These are phyloP conservation scores for Elsinoe ampelina DNA, from an alignment of 2,329 filamentous ascomycete species.

Conservation along the genomic window DNA sequence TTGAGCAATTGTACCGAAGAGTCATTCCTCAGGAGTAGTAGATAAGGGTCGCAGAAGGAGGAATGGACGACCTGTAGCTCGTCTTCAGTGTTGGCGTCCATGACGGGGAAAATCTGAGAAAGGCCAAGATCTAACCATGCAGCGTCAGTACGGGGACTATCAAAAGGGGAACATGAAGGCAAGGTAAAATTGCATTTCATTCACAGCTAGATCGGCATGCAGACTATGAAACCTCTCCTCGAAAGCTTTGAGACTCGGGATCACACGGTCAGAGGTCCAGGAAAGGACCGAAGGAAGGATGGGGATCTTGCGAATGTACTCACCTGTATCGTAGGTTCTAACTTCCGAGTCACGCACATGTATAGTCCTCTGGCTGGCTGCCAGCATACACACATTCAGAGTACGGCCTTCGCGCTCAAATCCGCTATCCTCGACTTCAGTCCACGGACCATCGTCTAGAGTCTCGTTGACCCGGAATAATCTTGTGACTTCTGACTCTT, in stretches of 20 bases:
- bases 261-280: background rate
- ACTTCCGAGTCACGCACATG: conserved; percentile 83
- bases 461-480: conserved; percentile 50
- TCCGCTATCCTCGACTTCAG: conserved; percentile 65
- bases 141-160: background rate
- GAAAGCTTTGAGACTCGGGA: background rate
- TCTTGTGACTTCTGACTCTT: conserved; percentile 65
- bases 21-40: conserved; percentile 77
- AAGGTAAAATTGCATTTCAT: background rate
- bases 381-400: conserved; percentile 74
- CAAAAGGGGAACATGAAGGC: background rate
- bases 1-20: conserved; percentile 68
- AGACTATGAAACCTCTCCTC: conserved; percentile 4
- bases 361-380: conserved; percentile 69
- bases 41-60: conserved; percentile 77
- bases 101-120: conserved; percentile 83
- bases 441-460: conserved; percentile 50
- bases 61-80: conserved; percentile 71
- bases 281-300: background rate
- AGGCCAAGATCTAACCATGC: conserved; percentile 61
- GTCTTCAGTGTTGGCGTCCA: conserved; percentile 78
- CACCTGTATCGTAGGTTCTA: conserved; percentile 80
- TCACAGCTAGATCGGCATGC: background rate
- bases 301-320: conserved; percentile 29
- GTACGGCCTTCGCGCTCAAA: conserved; percentile 87